Percentiles rank a stretch among this genome's conserved stretches.
phyloP scores from a whole-genome alignment of 306 rosid species.

The Glycine latifolia region DNA sequence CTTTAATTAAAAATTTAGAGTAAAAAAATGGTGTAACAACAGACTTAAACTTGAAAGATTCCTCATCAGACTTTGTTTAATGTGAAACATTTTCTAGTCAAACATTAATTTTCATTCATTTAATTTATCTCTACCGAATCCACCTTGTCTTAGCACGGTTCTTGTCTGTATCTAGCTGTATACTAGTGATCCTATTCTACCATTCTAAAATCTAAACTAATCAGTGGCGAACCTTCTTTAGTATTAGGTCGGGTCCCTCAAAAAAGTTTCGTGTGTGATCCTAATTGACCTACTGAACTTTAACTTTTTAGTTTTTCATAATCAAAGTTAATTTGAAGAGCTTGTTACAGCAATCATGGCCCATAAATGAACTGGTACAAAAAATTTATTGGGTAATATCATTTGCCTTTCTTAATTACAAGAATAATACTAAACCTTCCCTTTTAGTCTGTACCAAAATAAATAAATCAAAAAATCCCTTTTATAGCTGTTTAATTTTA shows the following conservation, averaged over 20 bases:
- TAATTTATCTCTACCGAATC: not conserved
- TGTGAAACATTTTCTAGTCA: constrained; percentile 50
- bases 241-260: not conserved
- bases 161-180: constrained; percentile 42
- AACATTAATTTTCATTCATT: constrained; percentile 20
- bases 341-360: not conserved
- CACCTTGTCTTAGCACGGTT: not conserved
- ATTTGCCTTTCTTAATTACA: not conserved
- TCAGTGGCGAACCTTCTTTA: constrained; percentile 10
- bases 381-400: not conserved
- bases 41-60: constrained; percentile 17
- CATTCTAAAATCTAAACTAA: not conserved
- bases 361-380: not conserved
- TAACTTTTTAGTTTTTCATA: no score
- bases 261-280: not conserved
- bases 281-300: not conserved
- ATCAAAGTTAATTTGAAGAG: not conserved
- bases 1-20: not conserved
- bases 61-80: constrained; percentile 25
- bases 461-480: not conserved
- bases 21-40: not conserved
- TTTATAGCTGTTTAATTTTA: no score
- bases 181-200: constrained; percentile 18
- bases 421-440: not conserved
- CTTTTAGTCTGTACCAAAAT: no score